phyloP scores from a whole-genome alignment of 2,329 filamentous ascomycete genomes.

The Myriosclerotinia scirpicola region DNA sequence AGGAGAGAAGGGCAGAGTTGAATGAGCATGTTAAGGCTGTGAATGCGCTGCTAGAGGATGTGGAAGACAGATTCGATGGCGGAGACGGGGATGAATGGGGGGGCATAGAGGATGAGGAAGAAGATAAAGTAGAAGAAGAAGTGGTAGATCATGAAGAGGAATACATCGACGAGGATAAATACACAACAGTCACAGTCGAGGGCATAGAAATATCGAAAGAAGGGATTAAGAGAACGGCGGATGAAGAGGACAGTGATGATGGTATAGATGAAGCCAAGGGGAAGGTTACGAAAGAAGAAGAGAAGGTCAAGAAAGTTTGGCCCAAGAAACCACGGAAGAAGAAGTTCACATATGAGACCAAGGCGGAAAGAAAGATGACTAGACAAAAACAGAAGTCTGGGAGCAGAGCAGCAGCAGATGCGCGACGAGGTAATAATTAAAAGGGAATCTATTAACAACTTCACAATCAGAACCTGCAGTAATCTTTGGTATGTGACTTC shows the following conservation, averaged over 20 bases:
- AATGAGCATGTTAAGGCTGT: constrained; percentile 79
- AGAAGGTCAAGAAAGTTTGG: constrained; percentile 48
- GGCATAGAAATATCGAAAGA: constrained; percentile 77
- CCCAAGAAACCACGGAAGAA: constrained; percentile 75
- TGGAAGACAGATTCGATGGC: constrained; percentile 38
- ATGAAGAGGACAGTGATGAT: constrained; percentile 41
- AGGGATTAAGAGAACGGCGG: constrained; percentile 60
- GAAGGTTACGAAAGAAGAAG: constrained; percentile 39
- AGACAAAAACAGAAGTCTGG: constrained; percentile 70
- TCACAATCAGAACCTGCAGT: constrained; percentile 24
- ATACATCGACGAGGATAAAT: constrained; percentile 94
- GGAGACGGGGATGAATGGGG: constrained; percentile 43
- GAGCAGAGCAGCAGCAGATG: constrained; percentile 45
- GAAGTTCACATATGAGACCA: constrained; percentile 91
- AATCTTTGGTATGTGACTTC: constrained; percentile 31
- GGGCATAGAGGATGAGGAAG: constrained; percentile 44
- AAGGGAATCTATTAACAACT: constrained; percentile 25
- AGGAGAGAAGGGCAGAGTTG: constrained; percentile 78
- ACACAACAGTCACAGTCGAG: constrained; percentile 92
- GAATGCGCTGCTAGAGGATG: constrained; percentile 51
- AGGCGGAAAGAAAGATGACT: constrained; percentile 75
- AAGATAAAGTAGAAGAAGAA: constrained; percentile 58
- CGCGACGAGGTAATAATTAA: constrained; percentile 38
- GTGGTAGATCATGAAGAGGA: constrained; percentile 79
- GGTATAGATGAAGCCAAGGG: constrained; percentile 40